phyloP scores from a whole-genome alignment of 148 eudicot species.

The Simmondsia chinensis region DNA sequence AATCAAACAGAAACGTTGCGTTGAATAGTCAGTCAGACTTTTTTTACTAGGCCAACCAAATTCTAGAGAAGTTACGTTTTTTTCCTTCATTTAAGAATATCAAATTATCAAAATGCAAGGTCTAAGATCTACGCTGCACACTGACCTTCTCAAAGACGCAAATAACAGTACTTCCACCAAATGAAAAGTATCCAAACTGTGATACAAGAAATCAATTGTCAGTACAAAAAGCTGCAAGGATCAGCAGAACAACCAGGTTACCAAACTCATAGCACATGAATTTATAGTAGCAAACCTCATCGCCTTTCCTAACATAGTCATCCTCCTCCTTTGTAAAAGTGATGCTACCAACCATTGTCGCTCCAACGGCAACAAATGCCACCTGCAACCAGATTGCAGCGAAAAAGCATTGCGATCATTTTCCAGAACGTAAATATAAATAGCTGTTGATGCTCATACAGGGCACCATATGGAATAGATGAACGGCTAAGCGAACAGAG shows the following conservation, averaged over 20 bases:
- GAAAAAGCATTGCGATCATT: too few relatives aligned
- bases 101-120: background rate
- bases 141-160: constrained; percentile 93
- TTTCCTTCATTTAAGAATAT: constrained; percentile 1
- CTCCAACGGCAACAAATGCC: constrained; percentile 97
- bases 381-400: constrained; percentile 55
- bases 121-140: background rate
- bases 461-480: too few relatives aligned
- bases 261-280: constrained; percentile 1
- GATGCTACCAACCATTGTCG: constrained; percentile 99
- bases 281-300: constrained; percentile 48
- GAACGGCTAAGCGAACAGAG: too few relatives aligned
- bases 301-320: constrained; percentile 73
- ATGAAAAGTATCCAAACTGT: constrained; percentile 95
- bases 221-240: background rate
- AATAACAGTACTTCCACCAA: constrained; percentile 97
- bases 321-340: constrained; percentile 65
- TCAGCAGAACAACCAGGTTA: background rate
- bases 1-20: too few relatives aligned
- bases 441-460: too few relatives aligned
- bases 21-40: too few relatives aligned
- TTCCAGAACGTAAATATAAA: too few relatives aligned
- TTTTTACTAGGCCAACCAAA: too few relatives aligned
- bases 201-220: constrained; percentile 5
- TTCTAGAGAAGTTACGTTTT: too few relatives aligned